Base-by-base conservation (phyloP, 2,329 filamentous ascomycete genomes). In the Massarina eburnea region DNA sequence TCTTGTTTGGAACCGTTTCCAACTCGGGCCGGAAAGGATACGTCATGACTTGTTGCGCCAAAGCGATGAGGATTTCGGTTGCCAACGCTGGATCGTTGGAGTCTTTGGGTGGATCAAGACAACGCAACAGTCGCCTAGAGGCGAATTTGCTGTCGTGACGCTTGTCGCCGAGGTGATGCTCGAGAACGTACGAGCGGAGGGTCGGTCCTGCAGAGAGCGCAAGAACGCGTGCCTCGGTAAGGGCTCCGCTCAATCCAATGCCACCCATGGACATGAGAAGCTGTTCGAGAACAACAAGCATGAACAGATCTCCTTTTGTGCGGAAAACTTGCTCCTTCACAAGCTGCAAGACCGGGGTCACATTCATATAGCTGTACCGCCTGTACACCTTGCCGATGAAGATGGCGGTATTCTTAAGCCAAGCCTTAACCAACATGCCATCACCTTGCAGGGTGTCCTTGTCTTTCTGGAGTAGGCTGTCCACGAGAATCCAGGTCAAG, bases 231-330 rank as follows among this genome's bases (percentile, higher is more conserved):
- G 85, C 76, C 57, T 99, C 92, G 22, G 89, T 96, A 62, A 96
- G 92, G 62, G 91, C 89, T 41, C 85, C 81, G 49, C 92, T 86
- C 3, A 91, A 85, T 10, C 92, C 85, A 48, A 99, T 91, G 36
- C 95, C 95, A 15, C 89, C 90, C 94, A 99, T 97, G 2, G 88
- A 89, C 27, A 84, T 84, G 41, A 97, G 87, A 49, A 99, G 81
- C 62, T 97, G 90, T 64, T 94, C 88, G 33, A 99, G 75, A 49
- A 99, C 89, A 52, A 96, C 89, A 26, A 99, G 78, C 67, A 97
- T 91, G 8, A 89, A 95, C 0, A 91, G 87, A 57, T 95, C 95
- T 52, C 91, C 91, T 88, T 39, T 80, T 4, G 57, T 48, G n/a
- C 50, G 80, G 39, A 84, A 81, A 4, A 99, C 80, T 66, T 96